Conservation (phyloP, 2,329 filamentous ascomycete species). For the Ceratocystis albifundus region DNA sequence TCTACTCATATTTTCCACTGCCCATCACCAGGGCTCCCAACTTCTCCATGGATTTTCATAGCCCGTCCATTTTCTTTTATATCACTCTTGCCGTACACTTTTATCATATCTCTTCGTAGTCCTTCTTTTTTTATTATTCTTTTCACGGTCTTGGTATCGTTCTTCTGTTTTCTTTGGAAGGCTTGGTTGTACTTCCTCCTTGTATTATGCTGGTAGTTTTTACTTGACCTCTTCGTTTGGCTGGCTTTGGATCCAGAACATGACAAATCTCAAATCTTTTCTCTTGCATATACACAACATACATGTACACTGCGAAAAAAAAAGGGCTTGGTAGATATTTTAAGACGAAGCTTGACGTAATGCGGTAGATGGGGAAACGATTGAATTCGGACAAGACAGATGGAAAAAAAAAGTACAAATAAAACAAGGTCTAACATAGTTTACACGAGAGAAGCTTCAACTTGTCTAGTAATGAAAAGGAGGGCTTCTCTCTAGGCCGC, state of each 20-base stretch:
- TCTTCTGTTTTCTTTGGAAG: slow-evolving; percentile 6
- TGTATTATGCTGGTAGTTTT: slow-evolving; percentile 11
- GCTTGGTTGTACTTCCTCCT: neutral
- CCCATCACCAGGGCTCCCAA: neutral
- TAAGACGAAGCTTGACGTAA: neutral
- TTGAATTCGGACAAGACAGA: neutral
- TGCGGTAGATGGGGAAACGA: neutral
- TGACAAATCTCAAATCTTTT: slow-evolving; percentile 3
- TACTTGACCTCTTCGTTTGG: neutral
- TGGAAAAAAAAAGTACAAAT: slow-evolving; percentile 20
- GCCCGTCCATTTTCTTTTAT: neutral
- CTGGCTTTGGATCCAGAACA: neutral
- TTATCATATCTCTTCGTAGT: neutral
- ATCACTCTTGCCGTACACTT: neutral
- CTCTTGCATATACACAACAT: neutral
- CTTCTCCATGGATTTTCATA: neutral
- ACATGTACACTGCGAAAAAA: neutral
- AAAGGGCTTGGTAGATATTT: too few relatives aligned
- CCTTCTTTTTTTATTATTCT: neutral
- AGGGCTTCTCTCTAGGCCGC: slow-evolving; percentile 5
- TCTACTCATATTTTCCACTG: neutral
- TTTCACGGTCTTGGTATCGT: neutral
- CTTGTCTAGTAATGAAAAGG: neutral
- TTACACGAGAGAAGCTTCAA: slow-evolving; percentile 19
- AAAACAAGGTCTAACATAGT: slow-evolving; percentile 22